Percentiles rank a stretch among this genome's conserved stretches.
Conservation (phyloP, 148 eudicot genomes). For the Nyssa sinensis region DNA sequence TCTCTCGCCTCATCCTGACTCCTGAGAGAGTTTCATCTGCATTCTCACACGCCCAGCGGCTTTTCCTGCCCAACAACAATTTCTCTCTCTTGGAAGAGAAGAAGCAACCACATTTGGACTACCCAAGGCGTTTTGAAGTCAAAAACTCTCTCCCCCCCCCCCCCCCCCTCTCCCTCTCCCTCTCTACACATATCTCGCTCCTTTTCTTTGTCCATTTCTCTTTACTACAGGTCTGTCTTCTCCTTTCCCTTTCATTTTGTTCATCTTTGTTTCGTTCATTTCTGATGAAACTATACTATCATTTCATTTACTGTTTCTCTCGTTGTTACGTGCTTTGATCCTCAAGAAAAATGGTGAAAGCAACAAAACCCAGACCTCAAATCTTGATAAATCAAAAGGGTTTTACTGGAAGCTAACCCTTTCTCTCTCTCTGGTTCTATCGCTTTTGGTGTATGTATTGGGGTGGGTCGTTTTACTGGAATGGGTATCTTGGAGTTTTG, state of each 20-base stretch:
- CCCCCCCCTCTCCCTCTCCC: too few species aligned
- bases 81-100: background rate
- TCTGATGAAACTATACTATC: background rate
- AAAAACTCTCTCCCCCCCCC: too few species aligned
- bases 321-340: background rate
- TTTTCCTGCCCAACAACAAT: too few species aligned
- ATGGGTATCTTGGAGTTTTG: constrained; percentile 14
- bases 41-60: background rate
- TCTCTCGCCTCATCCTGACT: too few species aligned
- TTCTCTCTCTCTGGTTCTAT: background rate
- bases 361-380: constrained; percentile 5
- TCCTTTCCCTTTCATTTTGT: background rate
- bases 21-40: background rate
- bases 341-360: background rate
- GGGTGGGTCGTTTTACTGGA: background rate
- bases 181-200: background rate
- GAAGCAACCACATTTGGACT: background rate
- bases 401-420: background rate
- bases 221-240: background rate
- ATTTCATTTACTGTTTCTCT: background rate
- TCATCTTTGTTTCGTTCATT: background rate
- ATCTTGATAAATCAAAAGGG: background rate
- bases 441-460: background rate
- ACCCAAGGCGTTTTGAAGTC: background rate
- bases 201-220: background rate